Base-by-base conservation (phyloP, 2,329 filamentous ascomycete species). In the Xylariaceae sp. region DNA sequence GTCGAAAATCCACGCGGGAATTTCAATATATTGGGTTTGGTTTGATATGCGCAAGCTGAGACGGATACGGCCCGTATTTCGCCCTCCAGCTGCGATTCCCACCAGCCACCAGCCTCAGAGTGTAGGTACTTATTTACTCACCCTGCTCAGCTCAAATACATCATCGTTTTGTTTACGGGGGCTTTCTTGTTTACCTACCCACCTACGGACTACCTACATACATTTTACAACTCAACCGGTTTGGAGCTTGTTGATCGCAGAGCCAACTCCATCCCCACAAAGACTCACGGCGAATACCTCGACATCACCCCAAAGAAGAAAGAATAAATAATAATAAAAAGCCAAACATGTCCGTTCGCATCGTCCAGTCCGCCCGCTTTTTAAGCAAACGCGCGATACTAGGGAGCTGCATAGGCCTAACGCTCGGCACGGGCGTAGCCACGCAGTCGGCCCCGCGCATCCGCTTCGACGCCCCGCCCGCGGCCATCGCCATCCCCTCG, bases 351-450 rank as follows among this genome's bases (percentile, higher is more conserved):
- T 61, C 61, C 16, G 42, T 62, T 49, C 61, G 61, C 55, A 30
- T 65, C 40, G 47, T 64, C 51, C 51, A 43, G 18, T 22, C 47
- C 30, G 40, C 52, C n/a, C 53, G 47, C 26, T 34, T 51, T 43
- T 47, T 57, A 41, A 58, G 58, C 7, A 55, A 56, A 3, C 68
- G 67, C 15, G 65, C 66, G 40, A 58, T 61, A 5, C 55, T 70
- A 19, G 68, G 70, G 13, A 62, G 68, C 30, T 67, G 68, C 43
- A 60, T 73, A 13, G 70, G 71, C 4, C 57, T 72, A 15, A 64
- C 67, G n/a, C 52, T 73, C 49, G 63, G 68, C 47, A 64, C 67
- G 3, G 64, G 67, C 49, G 57, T 68, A 18, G 57, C 63, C 13
- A 49, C 64, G 37, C 49, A 41, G 10, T 51, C 51, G 2, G 51